These are phyloP conservation scores for Gynandropsis gynandra DNA, from an alignment of 345 rosid species.

Conservation along the genomic window DNA sequence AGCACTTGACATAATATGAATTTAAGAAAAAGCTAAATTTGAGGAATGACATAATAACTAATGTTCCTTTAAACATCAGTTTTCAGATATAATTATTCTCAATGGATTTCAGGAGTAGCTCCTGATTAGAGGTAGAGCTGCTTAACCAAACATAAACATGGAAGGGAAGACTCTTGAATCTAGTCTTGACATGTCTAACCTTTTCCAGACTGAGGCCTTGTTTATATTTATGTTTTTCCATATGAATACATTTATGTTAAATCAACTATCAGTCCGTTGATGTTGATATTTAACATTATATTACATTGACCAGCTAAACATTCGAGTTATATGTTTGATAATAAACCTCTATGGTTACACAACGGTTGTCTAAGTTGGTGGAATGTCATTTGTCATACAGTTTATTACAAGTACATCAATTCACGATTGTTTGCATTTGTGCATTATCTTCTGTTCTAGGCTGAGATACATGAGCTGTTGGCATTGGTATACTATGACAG, in stretches of 20 bases:
- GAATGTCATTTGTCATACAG: background rate
- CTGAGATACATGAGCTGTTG: constrained; percentile 88
- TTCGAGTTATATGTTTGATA: constrained; percentile 10
- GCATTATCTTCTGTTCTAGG: constrained; percentile 39
- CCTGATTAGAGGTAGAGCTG: background rate
- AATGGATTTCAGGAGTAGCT: constrained; percentile 2
- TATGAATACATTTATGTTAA: too few species aligned
- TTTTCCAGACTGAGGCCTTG: background rate
- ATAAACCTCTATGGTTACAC: background rate
- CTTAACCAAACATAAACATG: background rate
- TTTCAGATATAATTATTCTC: constrained; percentile 1
- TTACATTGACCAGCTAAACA: background rate
- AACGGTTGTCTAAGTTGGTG: constrained; percentile 8
- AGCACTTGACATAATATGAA: background rate
- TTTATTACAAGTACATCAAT: constrained; percentile 5
- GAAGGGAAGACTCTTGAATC: background rate
- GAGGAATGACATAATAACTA: background rate
- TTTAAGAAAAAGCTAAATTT: background rate
- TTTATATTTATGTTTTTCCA: too few species aligned
- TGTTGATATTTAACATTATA: constrained; percentile 9
- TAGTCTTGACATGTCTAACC: background rate
- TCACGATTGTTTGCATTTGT: constrained; percentile 21
- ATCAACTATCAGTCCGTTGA: constrained; percentile 8
- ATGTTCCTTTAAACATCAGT: too few species aligned
- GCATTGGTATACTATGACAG: constrained; percentile 96